These are phyloP conservation scores for Euphorbia lathyris DNA, from an alignment of 345 rosid genomes.

Conservation along the genomic window DNA sequence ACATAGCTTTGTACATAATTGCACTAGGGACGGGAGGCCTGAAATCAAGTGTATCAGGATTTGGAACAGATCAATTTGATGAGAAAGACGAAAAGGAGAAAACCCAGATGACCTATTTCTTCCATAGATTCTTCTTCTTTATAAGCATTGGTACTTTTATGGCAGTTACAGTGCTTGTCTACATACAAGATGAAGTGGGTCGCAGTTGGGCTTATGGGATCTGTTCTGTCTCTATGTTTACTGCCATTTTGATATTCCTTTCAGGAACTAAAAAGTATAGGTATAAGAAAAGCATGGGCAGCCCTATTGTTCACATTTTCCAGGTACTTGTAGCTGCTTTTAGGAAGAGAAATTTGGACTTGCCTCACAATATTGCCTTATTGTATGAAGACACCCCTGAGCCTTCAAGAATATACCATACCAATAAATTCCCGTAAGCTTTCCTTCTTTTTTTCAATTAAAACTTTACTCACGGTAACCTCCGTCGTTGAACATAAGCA, in stretches of 20 bases:
- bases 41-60: conserved; percentile 66
- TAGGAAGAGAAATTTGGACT: conserved; percentile 44
- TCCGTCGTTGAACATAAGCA: no score
- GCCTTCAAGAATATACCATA: conserved; percentile 50
- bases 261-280: conserved; percentile 60
- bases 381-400: conserved; percentile 53
- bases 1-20: conserved; percentile 51
- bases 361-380: conserved; percentile 43
- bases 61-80: conserved; percentile 67
- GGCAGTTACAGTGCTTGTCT: conserved; percentile 68
- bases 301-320: conserved; percentile 71
- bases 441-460: not conserved
- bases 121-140: conserved; percentile 60
- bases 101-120: conserved; percentile 57
- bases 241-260: conserved; percentile 52
- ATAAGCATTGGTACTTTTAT: conserved; percentile 50
- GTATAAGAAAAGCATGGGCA: conserved; percentile 70
- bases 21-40: conserved; percentile 72
- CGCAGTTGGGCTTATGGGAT: conserved; percentile 59
- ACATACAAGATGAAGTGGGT: conserved; percentile 57
- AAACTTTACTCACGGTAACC: no score
- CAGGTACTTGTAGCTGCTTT: conserved; percentile 68
- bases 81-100: conserved; percentile 57
- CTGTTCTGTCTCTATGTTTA: conserved; percentile 56
- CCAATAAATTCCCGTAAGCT: conserved; percentile 55